These are phyloP conservation scores for Aspergillus kassunensis DNA, from an alignment of 495 filamentous ascomycete species.

Conservation along the genomic window DNA sequence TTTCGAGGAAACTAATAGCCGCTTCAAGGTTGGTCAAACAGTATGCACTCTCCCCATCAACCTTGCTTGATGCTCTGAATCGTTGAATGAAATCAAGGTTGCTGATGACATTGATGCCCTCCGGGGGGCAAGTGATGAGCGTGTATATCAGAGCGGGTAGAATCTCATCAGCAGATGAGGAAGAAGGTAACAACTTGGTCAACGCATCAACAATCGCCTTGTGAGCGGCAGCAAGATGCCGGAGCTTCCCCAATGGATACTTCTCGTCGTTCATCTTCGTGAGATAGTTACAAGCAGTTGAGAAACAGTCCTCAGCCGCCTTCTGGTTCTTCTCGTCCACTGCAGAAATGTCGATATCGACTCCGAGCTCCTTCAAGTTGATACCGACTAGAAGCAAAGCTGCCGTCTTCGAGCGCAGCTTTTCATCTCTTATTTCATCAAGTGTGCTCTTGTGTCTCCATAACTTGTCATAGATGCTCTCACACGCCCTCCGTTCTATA, in stretches of 20 bases:
- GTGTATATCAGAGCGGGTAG: conserved; percentile 95
- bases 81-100: conserved; percentile 91
- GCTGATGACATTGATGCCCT: conserved; percentile 84
- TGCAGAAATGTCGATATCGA: conserved; percentile 58
- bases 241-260: conserved; percentile 87
- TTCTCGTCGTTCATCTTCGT: conserved; percentile 80
- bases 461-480: conserved; percentile 78
- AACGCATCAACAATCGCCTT: conserved; percentile 92
- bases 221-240: conserved; percentile 80
- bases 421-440: conserved; percentile 94
- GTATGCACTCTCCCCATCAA: conserved; percentile 92
- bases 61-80: conserved; percentile 79
- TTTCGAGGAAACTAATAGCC: conserved; percentile 93
- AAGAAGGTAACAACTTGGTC: conserved; percentile 68
- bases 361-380: conserved; percentile 77
- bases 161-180: conserved; percentile 94
- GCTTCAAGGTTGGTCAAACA: conserved; percentile 96
- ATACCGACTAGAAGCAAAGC: conserved; percentile 88
- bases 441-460: conserved; percentile 89
- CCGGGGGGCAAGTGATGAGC: conserved; percentile 82
- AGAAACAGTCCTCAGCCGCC: conserved; percentile 68
- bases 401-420: conserved; percentile 89
- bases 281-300: conserved; percentile 67
- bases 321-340: conserved; percentile 59
- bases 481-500: conserved; percentile 82